Base-by-base conservation (phyloP, 1,284 basidiomycete species). In the Apiotrichum mycotoxinovorans region DNA sequence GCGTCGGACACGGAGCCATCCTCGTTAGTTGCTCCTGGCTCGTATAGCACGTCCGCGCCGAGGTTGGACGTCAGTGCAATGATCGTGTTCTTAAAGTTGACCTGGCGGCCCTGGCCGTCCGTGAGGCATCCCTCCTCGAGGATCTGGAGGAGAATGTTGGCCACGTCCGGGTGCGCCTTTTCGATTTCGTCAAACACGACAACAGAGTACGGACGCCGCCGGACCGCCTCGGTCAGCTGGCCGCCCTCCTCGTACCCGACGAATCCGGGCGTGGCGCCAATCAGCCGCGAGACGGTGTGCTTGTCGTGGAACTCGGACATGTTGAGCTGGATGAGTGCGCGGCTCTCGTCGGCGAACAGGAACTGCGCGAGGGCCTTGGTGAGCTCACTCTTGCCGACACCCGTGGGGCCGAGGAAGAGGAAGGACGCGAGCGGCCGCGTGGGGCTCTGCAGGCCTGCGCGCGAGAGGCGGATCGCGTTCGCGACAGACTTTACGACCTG, bases 31-130 rank as follows among this genome's bases (percentile, higher is more conserved):
- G 90, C 83, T 0, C 83, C 82, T 1, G 82, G 77, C 62, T 87
- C 83, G 12, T 87, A 86, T 20, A 96, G 84, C 51, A 91, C 87
- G 57, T 84, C 43, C 78, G 85, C 57, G 18, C 91, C 91, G 33
- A 97, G 82, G 74, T 98, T 98, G 53, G 89, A 92, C 4, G 93
- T 97, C 82, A 96, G 87, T 74, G 94, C 89, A 66, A 94, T 87
- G 71, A 92, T 90, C 2, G 88, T 89, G 76, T 89, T 91, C 83
- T 87, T 70, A 67, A 78, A 78, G 56, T 72, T 76, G 63, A 78
- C 74, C 56, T 72, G 64, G 45, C 64, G 62, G 33, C 75, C 75
- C 63, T 63, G 61, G 45, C 63, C 62, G 71, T 97, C 93, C 1
- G 91, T 95, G 60, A 96, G 80, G 54, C 80, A 84, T 12, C 93